phyloP scores from a whole-genome alignment of 2,329 filamentous ascomycete genomes.

The Fusarium humuli region DNA sequence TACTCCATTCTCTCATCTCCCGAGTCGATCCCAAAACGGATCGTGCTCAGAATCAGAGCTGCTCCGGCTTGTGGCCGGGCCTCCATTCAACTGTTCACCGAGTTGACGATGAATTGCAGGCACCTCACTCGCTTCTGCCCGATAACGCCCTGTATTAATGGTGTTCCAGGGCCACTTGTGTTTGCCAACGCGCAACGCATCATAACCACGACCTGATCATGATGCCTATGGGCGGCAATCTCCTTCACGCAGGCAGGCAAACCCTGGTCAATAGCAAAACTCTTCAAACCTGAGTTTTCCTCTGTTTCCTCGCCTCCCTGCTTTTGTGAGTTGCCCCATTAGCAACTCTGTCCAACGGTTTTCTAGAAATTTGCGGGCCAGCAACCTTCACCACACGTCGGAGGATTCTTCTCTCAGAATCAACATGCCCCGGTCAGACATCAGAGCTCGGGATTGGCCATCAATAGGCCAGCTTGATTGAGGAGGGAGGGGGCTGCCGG shows the following conservation, averaged over 20 bases:
- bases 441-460: constrained; percentile 45
- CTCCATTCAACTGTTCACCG: constrained; percentile 25
- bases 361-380: constrained; percentile 52
- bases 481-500: constrained; percentile 47
- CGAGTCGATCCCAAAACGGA: constrained; percentile 39
- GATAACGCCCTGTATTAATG: constrained; percentile 39
- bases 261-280: constrained; percentile 45
- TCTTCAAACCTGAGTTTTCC: constrained; percentile 44
- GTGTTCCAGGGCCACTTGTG: constrained; percentile 23
- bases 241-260: constrained; percentile 11
- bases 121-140: constrained; percentile 21
- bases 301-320: constrained; percentile 44
- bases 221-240: constrained; percentile 20
- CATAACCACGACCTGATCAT: constrained; percentile 18
- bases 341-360: constrained; percentile 41
- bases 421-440: constrained; percentile 40
- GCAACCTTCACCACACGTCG: constrained; percentile 45
- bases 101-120: constrained; percentile 20
- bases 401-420: constrained; percentile 50
- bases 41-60: constrained; percentile 19
- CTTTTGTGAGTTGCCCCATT: constrained; percentile 41
- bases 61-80: constrained; percentile 37
- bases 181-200: constrained; percentile 6
- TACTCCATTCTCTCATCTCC: constrained; percentile 42
- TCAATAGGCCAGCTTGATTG: constrained; percentile 37